Evolutionary conservation across 805 yeast species (phyloP).

Genomic region (Tetrapisispora namnaoensis): DNA sequence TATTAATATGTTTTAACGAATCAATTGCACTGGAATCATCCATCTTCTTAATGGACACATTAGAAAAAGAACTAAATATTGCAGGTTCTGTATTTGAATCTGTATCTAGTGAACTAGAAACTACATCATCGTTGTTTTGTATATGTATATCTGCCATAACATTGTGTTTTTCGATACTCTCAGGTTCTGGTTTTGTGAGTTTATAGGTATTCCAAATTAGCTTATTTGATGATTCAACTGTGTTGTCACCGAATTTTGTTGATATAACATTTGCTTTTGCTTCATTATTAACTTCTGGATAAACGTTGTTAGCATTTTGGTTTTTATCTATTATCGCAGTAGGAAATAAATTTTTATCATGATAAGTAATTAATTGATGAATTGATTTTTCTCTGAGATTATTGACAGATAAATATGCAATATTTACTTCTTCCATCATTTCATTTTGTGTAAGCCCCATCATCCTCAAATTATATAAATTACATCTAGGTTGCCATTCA

Average conservation of each 20-base stretch:
- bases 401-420: conserved; percentile 43
- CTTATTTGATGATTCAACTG: conserved; percentile 4
- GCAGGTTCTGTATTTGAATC: not conserved
- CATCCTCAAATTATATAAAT: conserved; percentile 92
- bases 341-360: conserved; percentile 47
- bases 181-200: conserved; percentile 17
- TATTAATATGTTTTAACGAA: conserved; percentile 19
- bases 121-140: not conserved
- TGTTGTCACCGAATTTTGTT: not conserved
- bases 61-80: not conserved
- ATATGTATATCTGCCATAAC: conserved; percentile 17
- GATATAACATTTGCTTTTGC: not conserved
- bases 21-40: conserved; percentile 19
- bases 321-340: not conserved
- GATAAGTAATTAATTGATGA: conserved; percentile 52
- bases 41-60: not conserved
- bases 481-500: conserved; percentile 90
- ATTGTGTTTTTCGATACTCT: conserved; percentile 17
- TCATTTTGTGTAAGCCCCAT: conserved; percentile 97
- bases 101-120: not conserved
- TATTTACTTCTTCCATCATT: conserved; percentile 48
- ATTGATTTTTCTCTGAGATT: conserved; percentile 31
- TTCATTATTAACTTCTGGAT: not conserved
- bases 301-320: not conserved
- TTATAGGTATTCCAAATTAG: conserved; percentile 23